Base-by-base conservation (phyloP, 2,329 filamentous ascomycete genomes). In the Cladophialophora immunda region DNA sequence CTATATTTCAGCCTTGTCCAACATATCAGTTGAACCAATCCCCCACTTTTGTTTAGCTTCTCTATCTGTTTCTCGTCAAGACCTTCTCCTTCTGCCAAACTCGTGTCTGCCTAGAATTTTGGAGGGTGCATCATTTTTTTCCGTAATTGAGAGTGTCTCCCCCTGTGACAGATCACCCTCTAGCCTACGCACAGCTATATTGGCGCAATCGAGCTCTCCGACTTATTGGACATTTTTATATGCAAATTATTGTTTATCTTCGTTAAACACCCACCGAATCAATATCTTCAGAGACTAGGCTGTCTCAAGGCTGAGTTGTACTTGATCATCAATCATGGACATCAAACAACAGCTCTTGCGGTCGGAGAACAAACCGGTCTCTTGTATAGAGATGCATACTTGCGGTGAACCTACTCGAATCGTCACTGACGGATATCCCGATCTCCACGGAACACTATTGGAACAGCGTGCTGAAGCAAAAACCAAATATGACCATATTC, bases 391-490 rank as follows among this genome's bases (percentile, higher is more conserved):
- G 54, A 81, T 82, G 81, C 83, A 85, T 73, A 84, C 83, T 2
- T 79, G 80, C 19, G 83, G 83, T 17, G 82, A 85, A 66, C 81
- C 83, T 25, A 82, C 82, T 7, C 77, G 83, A 25, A 84, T 85
- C 60, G 70, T 85, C 13, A 77, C 78, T 58, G 65, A 74, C 8
- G 81, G 80, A 1, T 82, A 79, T 63, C 81, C 81, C 6, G 57
- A 70, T 0, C 67, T 81, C 3, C 62, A 68, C 3, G 80, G 80
- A 25, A 79, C 80, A 0, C 76, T 84, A 0, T 74, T 82, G 0
- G 75, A 79, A 32, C 78, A 82, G 67, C 78, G 79, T 38, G 74
- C 72, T 29, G 74, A 81, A 69, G 78, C 80, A 4, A 76, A 76
- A 56, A 32, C 71, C 4, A 66, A 81, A 6, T 71, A 79, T 45